Evolutionary conservation across 2,329 filamentous ascomycete species (phyloP), one percentile per base, ranked within the genome.

Genomic region (Talaromyces islandicus): DNA sequence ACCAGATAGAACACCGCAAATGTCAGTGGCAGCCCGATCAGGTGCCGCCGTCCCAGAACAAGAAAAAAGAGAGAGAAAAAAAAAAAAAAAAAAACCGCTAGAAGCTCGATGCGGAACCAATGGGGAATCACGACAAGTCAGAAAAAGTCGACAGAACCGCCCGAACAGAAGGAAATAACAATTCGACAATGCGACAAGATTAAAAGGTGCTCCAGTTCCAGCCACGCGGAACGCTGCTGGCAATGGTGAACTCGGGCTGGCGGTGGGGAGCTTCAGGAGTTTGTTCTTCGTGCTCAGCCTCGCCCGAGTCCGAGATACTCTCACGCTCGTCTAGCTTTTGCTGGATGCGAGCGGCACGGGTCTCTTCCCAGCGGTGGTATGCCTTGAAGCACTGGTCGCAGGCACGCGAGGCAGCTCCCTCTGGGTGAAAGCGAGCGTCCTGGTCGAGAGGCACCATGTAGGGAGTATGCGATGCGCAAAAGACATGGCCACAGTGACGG

Each of bases 121-220:
- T 29, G 60, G 60, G 60, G 60, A 62, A 62, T 62, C 60, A 62
- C 58, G 60, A 62, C 53, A 62, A 50, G 51, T 56, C 24, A 56
- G 17, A 27, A 54, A n/a, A 43, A 38, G 56, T 57, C 38, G 53
- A 57, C 57, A 54, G 51, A 62, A 30, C 48, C 48, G 27, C 48
- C 48, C 48, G 24, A 52, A 52, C 21, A 46, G n/a, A 21, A 46
- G 10, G 7, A 21, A 19, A 19, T 14, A 46, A n/a, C n/a, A n/a
- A n/a, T n/a, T n/a, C n/a, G n/a, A n/a, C n/a, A n/a, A n/a, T n/a
- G n/a, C n/a, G n/a, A n/a, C 14, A 35, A 1, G 27, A 50, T 58
- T 73, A 86, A 67, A 86, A 86, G 35, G 83, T 86, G 73, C 83
- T 85, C 83, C 83, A 86, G 68, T 82, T 82, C 83, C 83, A 86